Percentiles rank a stretch among this genome's conserved stretches.
These are phyloP conservation scores for Clonostachys sp. DNA, from an alignment of 2,329 filamentous ascomycete genomes.

Conservation along the genomic window DNA sequence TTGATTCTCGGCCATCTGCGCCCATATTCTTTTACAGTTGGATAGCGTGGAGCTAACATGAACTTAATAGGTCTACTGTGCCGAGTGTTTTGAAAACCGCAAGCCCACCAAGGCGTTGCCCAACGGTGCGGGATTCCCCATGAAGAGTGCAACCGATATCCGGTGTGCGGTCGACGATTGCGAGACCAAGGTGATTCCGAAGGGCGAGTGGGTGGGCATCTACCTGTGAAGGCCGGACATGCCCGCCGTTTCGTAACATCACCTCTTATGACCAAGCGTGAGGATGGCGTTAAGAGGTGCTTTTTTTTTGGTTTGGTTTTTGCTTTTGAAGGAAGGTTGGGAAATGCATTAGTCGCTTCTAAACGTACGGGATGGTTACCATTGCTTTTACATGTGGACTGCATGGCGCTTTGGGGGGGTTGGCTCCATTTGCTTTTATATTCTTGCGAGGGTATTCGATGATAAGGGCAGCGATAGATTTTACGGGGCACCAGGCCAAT, in stretches of 20 bases:
- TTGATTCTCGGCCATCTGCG: neutral
- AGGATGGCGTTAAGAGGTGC: neutral
- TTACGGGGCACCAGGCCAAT: no score
- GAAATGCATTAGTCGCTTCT: no score
- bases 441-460: no score
- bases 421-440: no score
- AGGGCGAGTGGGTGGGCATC: slow-evolving; percentile 58
- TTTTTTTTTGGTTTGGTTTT: neutral
- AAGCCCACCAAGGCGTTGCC: slow-evolving; percentile 27
- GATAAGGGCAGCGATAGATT: no score
- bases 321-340: neutral
- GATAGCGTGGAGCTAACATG: neutral
- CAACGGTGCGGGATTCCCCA: slow-evolving; percentile 31
- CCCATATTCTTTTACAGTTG: neutral
- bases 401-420: no score
- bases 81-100: slow-evolving; percentile 55
- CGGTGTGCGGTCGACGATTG: slow-evolving; percentile 55
- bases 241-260: neutral
- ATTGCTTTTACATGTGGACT: neutral
- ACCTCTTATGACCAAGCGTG: neutral
- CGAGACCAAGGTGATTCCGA: slow-evolving; percentile 44
- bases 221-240: slow-evolving; percentile 38
- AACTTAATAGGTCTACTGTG: slow-evolving; percentile 53
- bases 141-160: slow-evolving; percentile 25
- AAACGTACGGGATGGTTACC: neutral